phyloP scores from a whole-genome alignment of 2,329 filamentous ascomycete genomes.

The Clonostachys byssicola region DNA sequence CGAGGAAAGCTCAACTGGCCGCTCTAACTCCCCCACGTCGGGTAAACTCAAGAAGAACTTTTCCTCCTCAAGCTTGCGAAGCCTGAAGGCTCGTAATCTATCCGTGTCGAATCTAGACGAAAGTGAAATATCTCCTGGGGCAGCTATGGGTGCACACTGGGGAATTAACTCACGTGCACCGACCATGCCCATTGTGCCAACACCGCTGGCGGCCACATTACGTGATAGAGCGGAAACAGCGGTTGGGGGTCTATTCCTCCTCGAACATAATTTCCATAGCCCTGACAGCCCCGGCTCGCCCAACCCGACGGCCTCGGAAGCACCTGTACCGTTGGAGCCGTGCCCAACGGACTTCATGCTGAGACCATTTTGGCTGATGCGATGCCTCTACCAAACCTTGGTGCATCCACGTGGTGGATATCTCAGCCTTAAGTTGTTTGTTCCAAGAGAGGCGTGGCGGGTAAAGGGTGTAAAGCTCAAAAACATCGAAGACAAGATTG shows the following conservation, averaged over 20 bases:
- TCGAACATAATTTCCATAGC: slow-evolving; percentile 78
- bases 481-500: slow-evolving; percentile 87
- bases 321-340: slow-evolving; percentile 78
- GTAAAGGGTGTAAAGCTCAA: slow-evolving; percentile 93
- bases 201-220: slow-evolving; percentile 61
- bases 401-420: slow-evolving; percentile 90
- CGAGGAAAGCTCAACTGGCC: slow-evolving; percentile 29
- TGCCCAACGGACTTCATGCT: slow-evolving; percentile 86
- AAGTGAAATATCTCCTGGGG: slow-evolving; percentile 63
- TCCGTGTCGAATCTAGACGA: slow-evolving; percentile 61
- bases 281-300: slow-evolving; percentile 60
- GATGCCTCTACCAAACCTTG: slow-evolving; percentile 87
- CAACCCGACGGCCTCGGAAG: slow-evolving; percentile 55
- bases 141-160: slow-evolving; percentile 68
- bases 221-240: slow-evolving; percentile 51
- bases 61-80: slow-evolving; percentile 66
- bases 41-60: slow-evolving; percentile 58
- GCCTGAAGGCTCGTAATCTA: slow-evolving; percentile 70
- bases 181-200: slow-evolving; percentile 58
- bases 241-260: slow-evolving; percentile 71
- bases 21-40: slow-evolving; percentile 49
- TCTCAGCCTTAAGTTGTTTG: slow-evolving; percentile 84
- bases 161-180: slow-evolving; percentile 41
- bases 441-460: slow-evolving; percentile 89
- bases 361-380: slow-evolving; percentile 98